phyloP scores from a whole-genome alignment of 2,329 filamentous ascomycete genomes.

The Thyridium curvatum region DNA sequence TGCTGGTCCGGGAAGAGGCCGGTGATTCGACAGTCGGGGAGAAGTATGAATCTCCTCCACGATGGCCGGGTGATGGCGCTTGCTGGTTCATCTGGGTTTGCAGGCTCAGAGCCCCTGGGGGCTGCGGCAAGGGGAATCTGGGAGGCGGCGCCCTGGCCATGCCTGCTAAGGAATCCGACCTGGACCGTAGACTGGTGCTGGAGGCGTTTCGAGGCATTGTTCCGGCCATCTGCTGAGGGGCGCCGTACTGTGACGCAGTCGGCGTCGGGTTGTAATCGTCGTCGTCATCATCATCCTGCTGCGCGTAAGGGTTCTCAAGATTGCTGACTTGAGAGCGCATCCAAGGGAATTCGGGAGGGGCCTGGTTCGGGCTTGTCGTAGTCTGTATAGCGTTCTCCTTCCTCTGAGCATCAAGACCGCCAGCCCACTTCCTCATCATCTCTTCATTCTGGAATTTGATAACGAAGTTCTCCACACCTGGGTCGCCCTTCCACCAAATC shows the following conservation, averaged over 20 bases:
- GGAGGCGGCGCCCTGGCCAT: constrained; percentile 58
- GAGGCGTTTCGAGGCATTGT: constrained; percentile 62
- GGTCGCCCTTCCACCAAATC: constrained; percentile 98
- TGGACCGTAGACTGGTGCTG: constrained; percentile 66
- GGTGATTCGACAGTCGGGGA: constrained; percentile 80
- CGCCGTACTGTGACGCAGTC: constrained; percentile 25
- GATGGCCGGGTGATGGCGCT: constrained; percentile 53
- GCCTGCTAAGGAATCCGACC: constrained; percentile 58
- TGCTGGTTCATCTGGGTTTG: constrained; percentile 46
- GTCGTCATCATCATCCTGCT: constrained; percentile 57
- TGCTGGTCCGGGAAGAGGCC: constrained; percentile 68
- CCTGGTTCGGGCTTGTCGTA: constrained; percentile 36
- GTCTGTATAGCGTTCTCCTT: constrained; percentile 50
- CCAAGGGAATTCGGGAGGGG: constrained; percentile 73
- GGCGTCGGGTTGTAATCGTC: constrained; percentile 36
- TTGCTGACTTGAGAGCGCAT: constrained; percentile 60
- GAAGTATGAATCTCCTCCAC: constrained; percentile 81
- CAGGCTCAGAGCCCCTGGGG: constrained; percentile 57
- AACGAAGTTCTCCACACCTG: constrained; percentile 91
- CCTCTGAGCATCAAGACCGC: constrained; percentile 70
- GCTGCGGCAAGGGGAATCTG: constrained; percentile 62
- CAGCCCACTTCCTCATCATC: constrained; percentile 86
- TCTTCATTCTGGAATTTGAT: constrained; percentile 92
- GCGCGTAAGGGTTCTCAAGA: constrained; percentile 76
- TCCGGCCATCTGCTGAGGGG: constrained; percentile 24